Evolutionary conservation across 176 grass and related monocot species (phyloP).

Genomic region (Ananas comosus): DNA sequence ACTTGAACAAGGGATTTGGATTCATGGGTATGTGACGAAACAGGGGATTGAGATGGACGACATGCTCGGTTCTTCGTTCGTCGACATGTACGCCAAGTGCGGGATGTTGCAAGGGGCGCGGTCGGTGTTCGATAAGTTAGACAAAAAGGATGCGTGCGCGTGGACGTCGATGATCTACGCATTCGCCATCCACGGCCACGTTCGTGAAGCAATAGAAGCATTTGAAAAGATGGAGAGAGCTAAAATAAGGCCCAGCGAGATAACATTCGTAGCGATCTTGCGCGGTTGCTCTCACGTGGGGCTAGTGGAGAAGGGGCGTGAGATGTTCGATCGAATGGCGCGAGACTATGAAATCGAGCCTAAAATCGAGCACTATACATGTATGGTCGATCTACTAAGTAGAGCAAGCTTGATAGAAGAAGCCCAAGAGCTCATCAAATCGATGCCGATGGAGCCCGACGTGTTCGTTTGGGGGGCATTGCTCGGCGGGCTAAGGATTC

Average conservation of each 20-base stretch:
- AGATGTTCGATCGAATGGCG: conserved; percentile 2
- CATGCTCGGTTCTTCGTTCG: conserved; percentile 16
- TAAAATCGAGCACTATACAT: conserved; percentile 21
- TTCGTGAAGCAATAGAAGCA: conserved; percentile 10
- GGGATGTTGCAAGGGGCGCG: conserved; percentile 9
- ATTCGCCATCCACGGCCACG: conserved; percentile 9
- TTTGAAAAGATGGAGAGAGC: conserved; percentile 20
- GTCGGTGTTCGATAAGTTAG: conserved; percentile 13
- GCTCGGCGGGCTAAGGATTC: conserved; percentile 4
- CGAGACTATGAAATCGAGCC: conserved; percentile 9
- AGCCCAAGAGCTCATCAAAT: conserved; percentile 7
- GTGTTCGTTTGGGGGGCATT: conserved; percentile 12
- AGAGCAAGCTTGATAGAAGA: conserved; percentile 14
- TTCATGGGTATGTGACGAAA: conserved; percentile 7
- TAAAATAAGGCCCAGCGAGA: neutral
- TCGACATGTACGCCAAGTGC: conserved; percentile 23
- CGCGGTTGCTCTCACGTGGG: conserved; percentile 19
- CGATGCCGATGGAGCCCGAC: conserved; percentile 20
- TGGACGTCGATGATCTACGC: conserved; percentile 23
- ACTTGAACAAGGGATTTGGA: conserved; percentile 18
- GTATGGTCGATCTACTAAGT: conserved; percentile 21
- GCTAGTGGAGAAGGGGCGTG: conserved; percentile 5
- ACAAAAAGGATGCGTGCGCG: conserved; percentile 8
- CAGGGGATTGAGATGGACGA: conserved; percentile 15
- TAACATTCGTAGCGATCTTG: conserved; percentile 13